A percentile compares a stretch with the other conserved stretches of the same genome.
phyloP scores from a whole-genome alignment of 305 asterid genomes.

The Ruellia speciosa region DNA sequence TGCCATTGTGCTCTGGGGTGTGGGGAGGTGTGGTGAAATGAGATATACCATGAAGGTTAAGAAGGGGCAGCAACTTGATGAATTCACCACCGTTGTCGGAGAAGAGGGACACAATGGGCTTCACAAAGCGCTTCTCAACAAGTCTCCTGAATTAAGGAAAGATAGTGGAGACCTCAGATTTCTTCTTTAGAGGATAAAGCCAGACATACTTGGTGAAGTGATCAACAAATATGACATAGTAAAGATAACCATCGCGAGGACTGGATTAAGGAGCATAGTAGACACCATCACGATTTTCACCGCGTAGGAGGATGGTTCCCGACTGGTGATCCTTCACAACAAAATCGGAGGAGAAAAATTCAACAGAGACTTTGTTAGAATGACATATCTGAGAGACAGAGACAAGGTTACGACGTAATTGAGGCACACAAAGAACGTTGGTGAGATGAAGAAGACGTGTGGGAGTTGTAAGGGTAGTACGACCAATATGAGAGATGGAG shows the following conservation, averaged over 20 bases:
- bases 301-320: background rate
- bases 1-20: slow-evolving; percentile 3
- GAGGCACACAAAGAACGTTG: slow-evolving; percentile 5
- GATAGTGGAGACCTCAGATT: background rate
- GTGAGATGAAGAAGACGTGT: background rate
- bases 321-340: background rate
- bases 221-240: slow-evolving; percentile 10
- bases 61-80: background rate
- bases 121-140: background rate
- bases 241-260: slow-evolving; percentile 1
- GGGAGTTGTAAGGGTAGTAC: background rate
- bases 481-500: background rate
- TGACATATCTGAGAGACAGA: background rate
- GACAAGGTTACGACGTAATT: background rate
- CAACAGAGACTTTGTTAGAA: background rate
- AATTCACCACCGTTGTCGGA: slow-evolving; percentile 12
- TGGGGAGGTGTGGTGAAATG: slow-evolving; percentile 5
- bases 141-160: background rate
- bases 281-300: background rate
- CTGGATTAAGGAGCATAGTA: background rate
- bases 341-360: background rate
- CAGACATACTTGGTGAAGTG: slow-evolving; percentile 7
- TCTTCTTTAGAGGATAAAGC: slow-evolving; percentile 2
- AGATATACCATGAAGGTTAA: background rate
- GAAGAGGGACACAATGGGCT: background rate